Evolutionary conservation across 2,329 filamentous ascomycete species (phyloP).

Genomic region (Zasmidium cellare): DNA sequence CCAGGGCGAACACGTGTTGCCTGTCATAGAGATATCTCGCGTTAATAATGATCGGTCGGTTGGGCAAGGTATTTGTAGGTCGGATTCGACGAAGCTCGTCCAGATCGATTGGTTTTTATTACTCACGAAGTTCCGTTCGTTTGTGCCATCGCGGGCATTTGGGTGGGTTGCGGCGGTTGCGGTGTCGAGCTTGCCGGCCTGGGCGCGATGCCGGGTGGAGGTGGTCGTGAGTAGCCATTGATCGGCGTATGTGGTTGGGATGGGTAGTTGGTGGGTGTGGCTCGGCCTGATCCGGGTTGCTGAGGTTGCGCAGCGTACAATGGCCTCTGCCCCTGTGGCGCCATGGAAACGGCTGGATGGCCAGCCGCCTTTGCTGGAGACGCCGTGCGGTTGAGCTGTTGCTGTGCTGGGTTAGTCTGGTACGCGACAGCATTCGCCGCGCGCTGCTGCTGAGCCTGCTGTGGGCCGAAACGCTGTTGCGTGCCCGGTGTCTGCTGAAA

Average conservation of each 20-base stretch:
- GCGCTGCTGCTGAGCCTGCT: conserved; percentile 23
- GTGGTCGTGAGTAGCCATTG: conserved; percentile 25
- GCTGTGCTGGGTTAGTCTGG: conserved; percentile 22
- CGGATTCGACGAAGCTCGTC: neutral
- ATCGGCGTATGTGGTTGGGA: conserved; percentile 32
- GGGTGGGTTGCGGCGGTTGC: conserved; percentile 18
- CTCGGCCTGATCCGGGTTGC: conserved; percentile 30
- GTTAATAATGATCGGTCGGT: neutral
- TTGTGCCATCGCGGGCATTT: conserved; percentile 6
- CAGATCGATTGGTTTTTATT: neutral
- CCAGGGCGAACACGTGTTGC: neutral
- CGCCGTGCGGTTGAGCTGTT: conserved; percentile 26
- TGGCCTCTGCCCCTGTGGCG: conserved; percentile 17
- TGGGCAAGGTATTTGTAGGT: neutral
- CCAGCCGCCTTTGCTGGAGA: conserved; percentile 27
- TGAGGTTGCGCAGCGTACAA: conserved; percentile 21
- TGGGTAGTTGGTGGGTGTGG: conserved; percentile 29
- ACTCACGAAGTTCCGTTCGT: conserved; percentile 23
- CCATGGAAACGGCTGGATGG: conserved; percentile 15
- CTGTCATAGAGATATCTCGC: neutral
- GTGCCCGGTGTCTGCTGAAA: conserved; percentile 24
- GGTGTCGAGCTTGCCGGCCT: conserved; percentile 27
- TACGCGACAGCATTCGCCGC: conserved; percentile 27
- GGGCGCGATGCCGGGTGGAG: conserved; percentile 16
- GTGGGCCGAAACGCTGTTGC: conserved; percentile 25